These are phyloP conservation scores for Eragrostis tef DNA, from an alignment of 202 grass and related monocot genomes.

Conservation along the genomic window DNA sequence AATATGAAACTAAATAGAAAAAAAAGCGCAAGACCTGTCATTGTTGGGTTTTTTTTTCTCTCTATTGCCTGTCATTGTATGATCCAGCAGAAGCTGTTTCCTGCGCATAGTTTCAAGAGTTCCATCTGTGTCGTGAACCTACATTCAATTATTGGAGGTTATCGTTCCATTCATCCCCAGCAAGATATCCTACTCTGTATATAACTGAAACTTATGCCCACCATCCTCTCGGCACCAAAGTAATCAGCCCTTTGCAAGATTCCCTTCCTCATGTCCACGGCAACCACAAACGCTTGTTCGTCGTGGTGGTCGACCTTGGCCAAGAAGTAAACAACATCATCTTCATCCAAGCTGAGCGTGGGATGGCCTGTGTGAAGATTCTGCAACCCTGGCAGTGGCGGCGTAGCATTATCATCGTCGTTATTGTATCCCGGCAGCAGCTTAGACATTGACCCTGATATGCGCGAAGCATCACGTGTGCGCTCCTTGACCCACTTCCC, in stretches of 20 bases:
- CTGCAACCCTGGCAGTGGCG: background rate
- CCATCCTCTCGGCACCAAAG: background rate
- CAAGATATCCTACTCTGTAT: background rate
- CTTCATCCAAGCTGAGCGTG: background rate
- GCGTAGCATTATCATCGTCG: no score
- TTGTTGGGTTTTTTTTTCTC: no score
- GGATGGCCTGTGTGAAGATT: background rate
- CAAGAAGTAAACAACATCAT: background rate
- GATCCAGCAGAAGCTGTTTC: no score
- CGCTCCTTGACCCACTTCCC: background rate
- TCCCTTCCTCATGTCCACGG: background rate
- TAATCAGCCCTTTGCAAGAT: background rate
- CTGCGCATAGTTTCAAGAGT: no score
- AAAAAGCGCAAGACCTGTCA: no score
- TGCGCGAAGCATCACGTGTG: background rate
- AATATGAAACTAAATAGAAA: no score
- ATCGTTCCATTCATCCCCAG: no score
- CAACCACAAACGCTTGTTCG: background rate
- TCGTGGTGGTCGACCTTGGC: background rate
- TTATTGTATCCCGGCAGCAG: background rate
- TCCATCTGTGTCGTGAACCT: no score
- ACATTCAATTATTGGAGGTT: no score
- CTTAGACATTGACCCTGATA: background rate
- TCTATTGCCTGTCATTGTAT: no score
- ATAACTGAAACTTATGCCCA: background rate